Base-by-base conservation (phyloP, 495 filamentous ascomycete genomes). In the Annulohypoxylon nitens region DNA sequence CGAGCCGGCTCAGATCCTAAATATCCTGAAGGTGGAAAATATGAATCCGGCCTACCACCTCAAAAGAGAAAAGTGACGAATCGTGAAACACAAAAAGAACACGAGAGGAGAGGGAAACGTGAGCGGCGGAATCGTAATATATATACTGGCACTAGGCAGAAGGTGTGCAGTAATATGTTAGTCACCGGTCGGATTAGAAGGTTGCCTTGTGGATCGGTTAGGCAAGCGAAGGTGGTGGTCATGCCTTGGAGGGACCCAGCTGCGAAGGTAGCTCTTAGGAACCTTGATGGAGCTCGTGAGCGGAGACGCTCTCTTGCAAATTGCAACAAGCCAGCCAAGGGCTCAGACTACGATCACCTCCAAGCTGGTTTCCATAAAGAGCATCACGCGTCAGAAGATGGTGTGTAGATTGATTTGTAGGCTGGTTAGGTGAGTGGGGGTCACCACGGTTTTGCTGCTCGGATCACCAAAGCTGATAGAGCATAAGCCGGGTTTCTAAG, bases 181-280 rank as follows among this genome's bases (percentile, higher is more conserved):
- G 77, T 79, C 75, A 79, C 77, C 72, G 71, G 77, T 70, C 43
- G 45, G 43, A 30, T 45, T 63, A 67, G 58, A 61, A 69, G 54
- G 70, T 72, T 79, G 75, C 75, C 75, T 77, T 75, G 72, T 77
- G 75, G 72, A 70, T 71, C 69, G 58, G 36, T 41, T 53, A 50
- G 65, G 47, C 69, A 61, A 63, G 50, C 66, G 25, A 64, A 68
- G 51, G 59, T 68, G 75, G 72, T 79, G 77, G 73, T 79, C 75
- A 79, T 74, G 73, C 73, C 54, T 64, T 30, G 30, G 51, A 47
- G 67, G 60, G 45, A 25, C 45, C 43, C 59, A 60, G 33, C 50
- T 67, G 67, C 64, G 57, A 64, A 50, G 8, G 36, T 39, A 43
- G 39, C 39, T 43, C 59, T 50, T 68, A 43, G 67, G 64, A 64